Base-by-base conservation (phyloP, 164 flowering plant species). In the Chimonanthus salicifolius region DNA sequence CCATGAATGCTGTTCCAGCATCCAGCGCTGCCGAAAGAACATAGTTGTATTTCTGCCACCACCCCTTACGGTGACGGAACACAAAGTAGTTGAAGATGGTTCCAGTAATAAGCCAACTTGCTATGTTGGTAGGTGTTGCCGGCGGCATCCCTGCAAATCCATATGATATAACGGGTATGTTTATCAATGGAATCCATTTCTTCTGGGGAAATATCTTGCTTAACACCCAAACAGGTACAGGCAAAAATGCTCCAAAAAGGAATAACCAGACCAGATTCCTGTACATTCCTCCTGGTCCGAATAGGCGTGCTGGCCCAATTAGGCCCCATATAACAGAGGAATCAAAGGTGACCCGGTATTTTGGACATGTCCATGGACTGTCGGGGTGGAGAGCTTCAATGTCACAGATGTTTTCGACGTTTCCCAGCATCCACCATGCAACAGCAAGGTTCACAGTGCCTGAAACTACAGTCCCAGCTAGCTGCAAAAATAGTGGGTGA, bases 1-100 rank as follows among this genome's bases (percentile, higher is more conserved):
- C 98, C 98, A 94, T 94, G 86, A 94, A 94, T 62, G 98, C 97
- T 7, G 98, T 94, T 58, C 98, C 98, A 1, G 98, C 97, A 75
- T 94, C 98, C 73, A 94, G 65, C 18, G 97, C 98, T 18, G 98
- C 98, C 4, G 97, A 94, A 11, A 94, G 80, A 65, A 94, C 94
- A 68, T 94, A 94, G 72, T 94, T 94, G 70, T 94, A 90, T 49
- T 79, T 92, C 87, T 92, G 89, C 98, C 98, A 94, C 97, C 97
- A 92, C 18, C 84, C 73, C 67, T 89, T 94, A 74, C 83, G 74
- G 78, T 86, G 88, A 58, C 83, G 65, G 86, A 94, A 94, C 58
- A 94, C 92, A 67, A 94, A 87, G 80, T 78, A 94, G 85, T 94
- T 92, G 85, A 94, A 94, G 72, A 94, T 84, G 33, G 85, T 84